Conservation (phyloP, 306 rosid species). For the Quercus dentata region DNA sequence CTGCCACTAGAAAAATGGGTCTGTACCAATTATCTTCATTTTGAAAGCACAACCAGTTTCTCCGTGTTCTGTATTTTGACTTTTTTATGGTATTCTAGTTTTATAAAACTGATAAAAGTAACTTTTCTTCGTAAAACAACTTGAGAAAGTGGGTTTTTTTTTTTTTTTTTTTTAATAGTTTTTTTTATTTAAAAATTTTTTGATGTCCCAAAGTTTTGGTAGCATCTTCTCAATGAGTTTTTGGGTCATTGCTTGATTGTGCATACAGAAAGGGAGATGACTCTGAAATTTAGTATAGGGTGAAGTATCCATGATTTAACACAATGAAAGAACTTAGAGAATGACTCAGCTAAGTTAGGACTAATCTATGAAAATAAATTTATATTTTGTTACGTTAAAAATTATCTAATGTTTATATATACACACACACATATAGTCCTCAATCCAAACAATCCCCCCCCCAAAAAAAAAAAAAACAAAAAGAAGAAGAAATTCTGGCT, state of each 20-base stretch:
- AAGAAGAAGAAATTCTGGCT: neutral
- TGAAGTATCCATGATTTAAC: no score
- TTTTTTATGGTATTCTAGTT: neutral
- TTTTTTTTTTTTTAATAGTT: neutral
- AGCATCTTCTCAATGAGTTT: neutral
- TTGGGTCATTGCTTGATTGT: no score
- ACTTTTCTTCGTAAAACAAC: neutral
- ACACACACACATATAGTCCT: no score
- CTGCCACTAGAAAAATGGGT: constrained; percentile 95
- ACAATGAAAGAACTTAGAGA: no score
- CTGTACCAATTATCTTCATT: constrained; percentile 31
- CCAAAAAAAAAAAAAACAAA: neutral
- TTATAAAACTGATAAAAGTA: neutral
- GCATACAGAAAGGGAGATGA: no score
- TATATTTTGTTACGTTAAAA: no score
- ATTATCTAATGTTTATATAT: no score
- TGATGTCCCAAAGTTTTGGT: neutral
- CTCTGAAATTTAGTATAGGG: no score
- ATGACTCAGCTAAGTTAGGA: no score
- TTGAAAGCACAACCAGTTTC: neutral
- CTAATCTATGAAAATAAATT: no score
- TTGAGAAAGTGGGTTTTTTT: neutral
- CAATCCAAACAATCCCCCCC: no score
- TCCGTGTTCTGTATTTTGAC: constrained; percentile 4
- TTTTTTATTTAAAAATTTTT: neutral